Percentiles rank a stretch among this genome's conserved stretches.
Conservation (phyloP, 345 rosid genomes). For the sweet orange (Citrus sinensis) region DNA sequence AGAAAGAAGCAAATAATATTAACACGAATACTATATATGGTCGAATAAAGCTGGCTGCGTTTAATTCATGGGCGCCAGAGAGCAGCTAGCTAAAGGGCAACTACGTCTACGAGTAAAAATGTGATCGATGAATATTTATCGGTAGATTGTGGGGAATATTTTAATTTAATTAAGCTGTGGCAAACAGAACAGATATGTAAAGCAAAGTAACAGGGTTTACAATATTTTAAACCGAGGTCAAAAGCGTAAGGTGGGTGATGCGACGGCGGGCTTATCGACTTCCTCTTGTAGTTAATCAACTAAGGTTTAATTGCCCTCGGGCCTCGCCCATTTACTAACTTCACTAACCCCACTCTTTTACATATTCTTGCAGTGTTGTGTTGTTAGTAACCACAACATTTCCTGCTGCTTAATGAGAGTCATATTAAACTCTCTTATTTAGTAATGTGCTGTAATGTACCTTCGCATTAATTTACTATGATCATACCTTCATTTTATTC, state of each 20-base stretch:
- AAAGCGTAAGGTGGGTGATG: constrained; percentile 1
- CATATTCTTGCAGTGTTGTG: not conserved
- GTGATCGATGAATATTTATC: not conserved
- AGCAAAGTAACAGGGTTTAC: no score
- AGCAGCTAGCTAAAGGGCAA: not conserved
- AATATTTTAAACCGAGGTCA: constrained; percentile 1
- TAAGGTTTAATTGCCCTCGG: no score
- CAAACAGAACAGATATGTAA: not conserved
- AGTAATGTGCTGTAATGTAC: no score
- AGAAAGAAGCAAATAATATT: not conserved
- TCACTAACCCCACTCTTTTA: not conserved
- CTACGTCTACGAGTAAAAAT: not conserved
- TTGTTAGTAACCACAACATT: no score
- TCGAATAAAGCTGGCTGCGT: not conserved
- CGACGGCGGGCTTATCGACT: not conserved
- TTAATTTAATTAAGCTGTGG: not conserved
- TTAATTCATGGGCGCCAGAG: no score
- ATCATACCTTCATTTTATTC: no score
- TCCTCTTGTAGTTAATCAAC: no score
- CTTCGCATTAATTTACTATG: no score
- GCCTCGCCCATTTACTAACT: not conserved
- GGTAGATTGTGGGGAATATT: not conserved
- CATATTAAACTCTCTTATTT: no score
- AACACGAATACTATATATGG: not conserved
- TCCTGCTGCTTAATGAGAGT: no score